A percentile compares a stretch with the other conserved stretches of the same genome.
These are phyloP conservation scores for Barnettozyma populi DNA, from an alignment of 805 yeast species.

Conservation along the genomic window DNA sequence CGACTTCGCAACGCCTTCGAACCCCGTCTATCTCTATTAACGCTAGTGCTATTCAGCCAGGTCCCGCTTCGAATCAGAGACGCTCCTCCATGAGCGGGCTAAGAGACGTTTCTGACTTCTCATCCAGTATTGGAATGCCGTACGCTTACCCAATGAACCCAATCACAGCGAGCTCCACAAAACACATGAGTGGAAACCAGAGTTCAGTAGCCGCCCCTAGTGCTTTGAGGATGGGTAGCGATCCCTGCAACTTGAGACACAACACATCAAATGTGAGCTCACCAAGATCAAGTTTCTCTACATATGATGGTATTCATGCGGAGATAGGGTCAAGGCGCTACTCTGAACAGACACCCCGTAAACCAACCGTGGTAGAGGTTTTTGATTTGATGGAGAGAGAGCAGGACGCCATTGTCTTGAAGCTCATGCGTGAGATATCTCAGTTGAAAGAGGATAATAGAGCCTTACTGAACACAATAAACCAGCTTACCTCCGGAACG, in stretches of 20 bases:
- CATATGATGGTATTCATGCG: constrained; percentile 5
- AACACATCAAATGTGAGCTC: constrained; percentile 14
- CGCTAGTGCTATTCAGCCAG: not conserved
- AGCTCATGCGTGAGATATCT: constrained; percentile 58
- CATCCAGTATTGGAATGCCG: constrained; percentile 20
- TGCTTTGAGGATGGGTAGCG: not conserved
- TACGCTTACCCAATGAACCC: constrained; percentile 8
- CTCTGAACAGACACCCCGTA: constrained; percentile 13
- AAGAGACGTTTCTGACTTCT: constrained; percentile 15
- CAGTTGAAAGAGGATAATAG: constrained; percentile 48
- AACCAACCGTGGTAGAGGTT: constrained; percentile 40
- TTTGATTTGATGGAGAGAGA: constrained; percentile 64
- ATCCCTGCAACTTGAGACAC: not conserved
- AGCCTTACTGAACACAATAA: constrained; percentile 25
- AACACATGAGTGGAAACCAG: constrained; percentile 1
- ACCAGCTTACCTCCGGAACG: constrained; percentile 11
- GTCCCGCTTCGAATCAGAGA: constrained; percentile 7
- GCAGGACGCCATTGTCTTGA: constrained; percentile 69
- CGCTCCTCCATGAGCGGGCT: constrained; percentile 17
- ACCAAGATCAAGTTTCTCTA: constrained; percentile 17
- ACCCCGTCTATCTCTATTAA: constrained; percentile 5
- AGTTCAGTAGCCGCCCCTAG: not conserved
- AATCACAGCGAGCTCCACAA: not conserved
- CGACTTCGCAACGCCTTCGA: constrained; percentile 9
- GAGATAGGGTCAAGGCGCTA: constrained; percentile 15